A percentile compares a stretch with the other conserved stretches of the same genome.
These are phyloP conservation scores for Penicillium sp. DNA, from an alignment of 2,329 filamentous ascomycete species.

Conservation along the genomic window DNA sequence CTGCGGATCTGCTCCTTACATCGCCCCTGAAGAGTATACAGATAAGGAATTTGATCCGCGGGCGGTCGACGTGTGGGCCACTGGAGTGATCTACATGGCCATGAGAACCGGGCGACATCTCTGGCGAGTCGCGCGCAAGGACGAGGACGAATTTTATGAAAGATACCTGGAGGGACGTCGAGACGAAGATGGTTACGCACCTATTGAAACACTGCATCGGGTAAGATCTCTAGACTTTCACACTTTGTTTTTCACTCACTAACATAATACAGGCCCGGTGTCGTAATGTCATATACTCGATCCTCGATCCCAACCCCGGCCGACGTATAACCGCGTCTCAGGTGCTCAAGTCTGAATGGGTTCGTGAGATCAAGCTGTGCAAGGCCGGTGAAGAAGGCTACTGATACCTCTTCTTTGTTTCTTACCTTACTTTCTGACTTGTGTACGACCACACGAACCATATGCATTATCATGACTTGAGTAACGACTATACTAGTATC, in stretches of 20 bases:
- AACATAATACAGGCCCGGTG: slow-evolving; percentile 70
- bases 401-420: slow-evolving; percentile 38
- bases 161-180: slow-evolving; percentile 88
- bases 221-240: slow-evolving; percentile 55
- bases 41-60: slow-evolving; percentile 95
- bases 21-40: slow-evolving; percentile 92
- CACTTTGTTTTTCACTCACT: background rate
- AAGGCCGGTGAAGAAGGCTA: slow-evolving; percentile 94
- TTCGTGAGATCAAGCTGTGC: slow-evolving; percentile 94
- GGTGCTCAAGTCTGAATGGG: slow-evolving; percentile 97
- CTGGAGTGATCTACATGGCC: slow-evolving; percentile 98
- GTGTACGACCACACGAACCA: background rate
- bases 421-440: slow-evolving; percentile 4
- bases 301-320: slow-evolving; percentile 88
- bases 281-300: slow-evolving; percentile 98
- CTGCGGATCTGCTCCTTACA: slow-evolving; percentile 95
- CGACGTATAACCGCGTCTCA: slow-evolving; percentile 93
- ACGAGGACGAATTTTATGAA: slow-evolving; percentile 95
- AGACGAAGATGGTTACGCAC: slow-evolving; percentile 92
- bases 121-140: slow-evolving; percentile 94
- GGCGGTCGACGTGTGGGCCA: slow-evolving; percentile 98
- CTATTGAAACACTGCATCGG: slow-evolving; percentile 90
- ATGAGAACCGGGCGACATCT: slow-evolving; percentile 95
- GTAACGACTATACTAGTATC: slow-evolving; percentile 7
- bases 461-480: slow-evolving; percentile 11